Evolutionary conservation across 164 flowering plant genomes (phyloP), one percentile per base, ranked within the genome.

Genomic region (Macadamia integrifolia): DNA sequence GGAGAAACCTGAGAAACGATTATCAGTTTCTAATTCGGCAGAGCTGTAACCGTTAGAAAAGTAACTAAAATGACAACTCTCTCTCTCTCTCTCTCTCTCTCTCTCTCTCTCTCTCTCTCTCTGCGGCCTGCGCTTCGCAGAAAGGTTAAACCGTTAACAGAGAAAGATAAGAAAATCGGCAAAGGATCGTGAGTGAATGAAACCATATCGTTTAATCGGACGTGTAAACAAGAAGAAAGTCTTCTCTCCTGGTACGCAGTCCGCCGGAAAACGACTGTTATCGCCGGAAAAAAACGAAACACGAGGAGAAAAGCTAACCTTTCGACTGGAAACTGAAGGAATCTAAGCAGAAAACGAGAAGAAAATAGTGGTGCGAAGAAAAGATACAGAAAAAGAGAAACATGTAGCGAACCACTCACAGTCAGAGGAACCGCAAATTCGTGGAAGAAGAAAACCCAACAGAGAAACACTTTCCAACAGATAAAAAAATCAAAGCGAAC

Each of bases 11-110:
- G 61, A 50, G 55, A 72, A 35, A 32, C 31, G 32, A 8, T 6
- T 9, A 58, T 6, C 9, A 40, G 28, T 53, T 30, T 6, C 13
- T 0, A 7, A 14, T 31, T 15, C 29, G 28, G 66, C 17, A 11
- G 56, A 69, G 57, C 78, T 80, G 77, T 77, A 64, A 58, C 57
- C 57, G 57, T 53, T 53, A 53, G 57, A 53, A 53, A 53, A 14
- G 17, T 12, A 53, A 55, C 42, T 31, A 56, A 67, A 17, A 75
- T 14, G 28, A 62, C 4, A 14, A 15, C 28, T 29, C 18, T 48
- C 6, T 14, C 57, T 52, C 57, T 52, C 57, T 17, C 40, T 0
- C 5, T 35, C 40, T 35, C 40, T 35, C 40, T 35, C 3, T 35
- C 40, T 35, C 40, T 35, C 40, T 35, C 40, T 35, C 40, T 35